Evolutionary conservation across 2,329 filamentous ascomycete species (phyloP).

Genomic region (Diatrype stigma): DNA sequence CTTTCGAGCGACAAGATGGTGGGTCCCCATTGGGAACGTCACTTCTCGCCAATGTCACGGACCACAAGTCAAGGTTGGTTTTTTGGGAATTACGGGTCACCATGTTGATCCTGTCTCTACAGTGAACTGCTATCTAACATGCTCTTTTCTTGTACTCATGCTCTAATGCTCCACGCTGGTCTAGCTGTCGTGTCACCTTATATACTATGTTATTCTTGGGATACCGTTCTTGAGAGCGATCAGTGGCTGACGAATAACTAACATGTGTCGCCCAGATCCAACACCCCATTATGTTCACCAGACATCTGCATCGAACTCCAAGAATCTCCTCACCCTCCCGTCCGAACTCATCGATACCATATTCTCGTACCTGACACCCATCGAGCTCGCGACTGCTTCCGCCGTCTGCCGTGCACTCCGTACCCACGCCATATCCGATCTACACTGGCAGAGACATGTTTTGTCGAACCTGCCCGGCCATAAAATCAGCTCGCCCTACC

Average conservation of each 20-base stretch:
- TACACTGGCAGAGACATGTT: constrained; percentile 68
- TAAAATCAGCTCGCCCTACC: constrained; percentile 49
- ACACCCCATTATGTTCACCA: constrained; percentile 2
- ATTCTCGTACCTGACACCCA: constrained; percentile 59
- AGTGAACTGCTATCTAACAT: no score
- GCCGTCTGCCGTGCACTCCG: constrained; percentile 59
- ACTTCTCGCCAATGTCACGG: neutral
- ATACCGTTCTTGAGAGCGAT: no score
- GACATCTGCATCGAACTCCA: constrained; percentile 1
- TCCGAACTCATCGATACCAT: constrained; percentile 72
- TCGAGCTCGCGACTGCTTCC: constrained; percentile 58
- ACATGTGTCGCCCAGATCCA: constrained; percentile 1
- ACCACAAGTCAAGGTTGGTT: neutral
- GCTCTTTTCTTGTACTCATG: no score
- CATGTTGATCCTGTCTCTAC: no score
- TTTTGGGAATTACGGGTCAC: no score
- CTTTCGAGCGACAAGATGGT: constrained; percentile 11
- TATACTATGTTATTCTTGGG: no score
- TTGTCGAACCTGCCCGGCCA: constrained; percentile 61
- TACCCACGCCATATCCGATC: constrained; percentile 58
- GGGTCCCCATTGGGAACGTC: constrained; percentile 9
- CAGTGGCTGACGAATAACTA: neutral
- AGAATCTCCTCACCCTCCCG: constrained; percentile 56
- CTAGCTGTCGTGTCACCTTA: no score
- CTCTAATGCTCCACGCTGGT: no score